A percentile compares a stretch with the other conserved stretches of the same genome.
Conservation (phyloP, 2,329 filamentous ascomycete species). For the Curvularia sp. region DNA sequence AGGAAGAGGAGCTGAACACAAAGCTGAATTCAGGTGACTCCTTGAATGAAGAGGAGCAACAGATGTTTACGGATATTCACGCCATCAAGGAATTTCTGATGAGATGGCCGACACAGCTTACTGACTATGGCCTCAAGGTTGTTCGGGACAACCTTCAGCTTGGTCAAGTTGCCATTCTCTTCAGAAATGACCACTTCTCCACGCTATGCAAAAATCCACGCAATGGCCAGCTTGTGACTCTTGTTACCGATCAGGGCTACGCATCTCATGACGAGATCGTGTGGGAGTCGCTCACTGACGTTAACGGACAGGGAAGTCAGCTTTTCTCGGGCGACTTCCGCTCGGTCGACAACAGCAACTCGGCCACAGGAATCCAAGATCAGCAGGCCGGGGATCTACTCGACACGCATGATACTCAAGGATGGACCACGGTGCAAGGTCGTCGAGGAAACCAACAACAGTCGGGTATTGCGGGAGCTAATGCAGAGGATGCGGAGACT, state of each 20-base stretch:
- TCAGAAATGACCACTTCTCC: conserved; percentile 96
- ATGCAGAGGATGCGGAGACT: conserved; percentile 26
- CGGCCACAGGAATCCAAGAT: conserved; percentile 33
- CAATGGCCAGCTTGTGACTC: conserved; percentile 75
- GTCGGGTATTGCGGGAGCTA: conserved; percentile 13
- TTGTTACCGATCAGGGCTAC: conserved; percentile 95
- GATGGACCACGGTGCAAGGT: conserved; percentile 64
- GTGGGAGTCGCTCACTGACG: conserved; percentile 92
- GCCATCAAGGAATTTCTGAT: conserved; percentile 84
- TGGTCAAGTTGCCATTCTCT: conserved; percentile 86
- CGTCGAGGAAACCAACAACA: conserved; percentile 41
- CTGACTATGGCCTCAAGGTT: conserved; percentile 77
- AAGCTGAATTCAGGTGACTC: conserved; percentile 70
- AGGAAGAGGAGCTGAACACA: conserved; percentile 85
- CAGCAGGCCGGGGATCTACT: conserved; percentile 41
- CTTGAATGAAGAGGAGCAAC: conserved; percentile 75
- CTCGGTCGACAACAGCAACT: conserved; percentile 69
- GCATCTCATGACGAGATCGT: conserved; percentile 87
- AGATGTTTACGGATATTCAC: conserved; percentile 80
- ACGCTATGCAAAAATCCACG: conserved; percentile 89
- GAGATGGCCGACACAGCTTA: conserved; percentile 85
- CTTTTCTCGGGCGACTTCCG: conserved; percentile 92
- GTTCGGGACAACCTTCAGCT: conserved; percentile 74
- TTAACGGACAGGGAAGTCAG: conserved; percentile 81
- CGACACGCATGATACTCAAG: conserved; percentile 49